Evolutionary conservation across 306 rosid species (phyloP).

Genomic region (Sophora flavescens): DNA sequence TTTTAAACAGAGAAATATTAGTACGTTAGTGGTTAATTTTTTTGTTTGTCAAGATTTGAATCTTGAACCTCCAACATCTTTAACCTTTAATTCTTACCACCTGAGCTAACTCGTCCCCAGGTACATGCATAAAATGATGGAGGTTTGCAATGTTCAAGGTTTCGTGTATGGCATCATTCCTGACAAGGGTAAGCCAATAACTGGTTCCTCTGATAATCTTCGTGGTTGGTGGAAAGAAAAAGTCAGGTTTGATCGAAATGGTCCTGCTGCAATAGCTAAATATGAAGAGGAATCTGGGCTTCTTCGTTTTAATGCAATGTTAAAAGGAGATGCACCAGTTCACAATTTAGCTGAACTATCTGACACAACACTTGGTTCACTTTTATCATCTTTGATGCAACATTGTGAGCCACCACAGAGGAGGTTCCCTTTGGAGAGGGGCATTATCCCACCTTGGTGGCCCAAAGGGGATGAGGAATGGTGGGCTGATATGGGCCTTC

Average conservation of each 20-base stretch:
- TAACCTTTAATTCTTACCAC: no score
- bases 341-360: constrained; percentile 61
- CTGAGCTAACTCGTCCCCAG: neutral
- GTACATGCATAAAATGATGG: constrained; percentile 84
- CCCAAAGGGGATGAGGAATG: constrained; percentile 68
- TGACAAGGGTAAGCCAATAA: constrained; percentile 67
- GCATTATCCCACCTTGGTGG: constrained; percentile 87
- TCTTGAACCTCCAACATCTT: no score
- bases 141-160: constrained; percentile 69
- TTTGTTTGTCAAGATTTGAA: no score
- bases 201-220: constrained; percentile 80
- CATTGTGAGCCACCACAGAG: constrained; percentile 80
- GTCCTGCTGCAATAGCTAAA: constrained; percentile 67
- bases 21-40: no score
- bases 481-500: constrained; percentile 62
- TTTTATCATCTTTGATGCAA: constrained; percentile 69
- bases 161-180: constrained; percentile 87
- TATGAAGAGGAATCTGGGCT: constrained; percentile 58
- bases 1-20: no score
- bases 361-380: constrained; percentile 71
- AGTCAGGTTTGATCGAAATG: constrained; percentile 71
- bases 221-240: constrained; percentile 90
- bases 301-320: constrained; percentile 16
- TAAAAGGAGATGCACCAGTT: constrained; percentile 49
- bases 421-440: constrained; percentile 71